phyloP scores from a whole-genome alignment of 371 early-diverging fungal species.

The Rhizopus sp. region DNA sequence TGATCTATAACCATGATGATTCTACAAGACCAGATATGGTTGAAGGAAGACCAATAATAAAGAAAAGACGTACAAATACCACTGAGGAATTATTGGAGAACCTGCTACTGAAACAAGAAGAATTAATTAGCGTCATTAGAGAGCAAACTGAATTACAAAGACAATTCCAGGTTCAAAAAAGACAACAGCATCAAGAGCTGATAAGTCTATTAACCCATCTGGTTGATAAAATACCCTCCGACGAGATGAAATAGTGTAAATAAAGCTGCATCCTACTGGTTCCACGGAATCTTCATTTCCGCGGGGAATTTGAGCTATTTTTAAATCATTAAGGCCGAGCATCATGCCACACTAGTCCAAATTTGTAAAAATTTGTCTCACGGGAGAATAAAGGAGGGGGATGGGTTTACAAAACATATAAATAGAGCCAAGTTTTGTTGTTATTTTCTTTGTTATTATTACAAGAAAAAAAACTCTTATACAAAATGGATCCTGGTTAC shows the following conservation, averaged over 20 bases:
- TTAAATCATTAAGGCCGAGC: background rate
- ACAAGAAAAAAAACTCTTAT: background rate
- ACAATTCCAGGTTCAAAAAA: background rate
- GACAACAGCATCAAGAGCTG: conserved; percentile 1
- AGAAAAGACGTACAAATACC: background rate
- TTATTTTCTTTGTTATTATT: background rate
- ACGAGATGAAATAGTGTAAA: background rate
- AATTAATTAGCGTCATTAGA: background rate
- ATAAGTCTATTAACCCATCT: background rate
- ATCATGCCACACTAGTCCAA: conserved; percentile 14
- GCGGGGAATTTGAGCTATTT: background rate
- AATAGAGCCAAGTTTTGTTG: conserved; percentile 8
- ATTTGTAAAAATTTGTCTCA: conserved; percentile 21
- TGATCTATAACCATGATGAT: too few relatives aligned
- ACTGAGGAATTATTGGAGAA: conserved; percentile 4
- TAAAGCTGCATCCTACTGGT: background rate
- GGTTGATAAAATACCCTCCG: background rate
- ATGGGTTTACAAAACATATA: conserved; percentile 9
- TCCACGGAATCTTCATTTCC: conserved; percentile 1
- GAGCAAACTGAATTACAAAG: background rate
- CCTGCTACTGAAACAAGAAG: conserved; percentile 1
- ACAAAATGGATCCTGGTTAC: conserved; percentile 51
- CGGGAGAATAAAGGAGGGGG: background rate
- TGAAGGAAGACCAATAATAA: background rate
- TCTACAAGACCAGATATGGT: too few relatives aligned